Conservation (phyloP, 352 stramenopile species). For the Sclerospora graminicola region DNA sequence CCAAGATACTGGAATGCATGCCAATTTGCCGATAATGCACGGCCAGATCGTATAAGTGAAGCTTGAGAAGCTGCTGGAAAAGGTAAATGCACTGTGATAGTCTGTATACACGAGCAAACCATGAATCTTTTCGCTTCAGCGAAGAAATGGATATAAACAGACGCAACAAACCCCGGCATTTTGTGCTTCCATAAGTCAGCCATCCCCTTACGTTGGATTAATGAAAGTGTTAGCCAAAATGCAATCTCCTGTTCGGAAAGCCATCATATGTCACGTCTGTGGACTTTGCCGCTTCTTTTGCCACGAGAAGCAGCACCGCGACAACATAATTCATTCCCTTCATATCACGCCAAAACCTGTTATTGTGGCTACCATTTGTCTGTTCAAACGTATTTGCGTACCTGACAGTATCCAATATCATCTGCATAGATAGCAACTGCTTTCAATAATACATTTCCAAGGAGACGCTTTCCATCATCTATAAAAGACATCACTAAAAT, state of each 20-base stretch:
- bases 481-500: too few species aligned
- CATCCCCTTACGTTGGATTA: conserved; percentile 50
- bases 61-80: conserved; percentile 59
- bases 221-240: conserved; percentile 51
- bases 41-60: conserved; percentile 57
- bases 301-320: conserved; percentile 39
- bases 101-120: conserved; percentile 12
- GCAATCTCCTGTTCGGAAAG: conserved; percentile 33
- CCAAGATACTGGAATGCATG: conserved; percentile 72
- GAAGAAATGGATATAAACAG: too few species aligned
- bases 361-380: neutral
- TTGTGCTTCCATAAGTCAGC: conserved; percentile 59
- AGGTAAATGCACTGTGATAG: conserved; percentile 66
- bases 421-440: conserved; percentile 33
- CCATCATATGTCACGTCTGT: conserved; percentile 3
- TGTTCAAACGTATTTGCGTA: conserved; percentile 3
- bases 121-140: neutral
- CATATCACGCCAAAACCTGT: neutral
- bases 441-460: conserved; percentile 74
- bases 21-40: conserved; percentile 61
- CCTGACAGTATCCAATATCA: conserved; percentile 75
- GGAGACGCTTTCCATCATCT: conserved; percentile 43
- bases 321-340: conserved; percentile 85
- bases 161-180: conserved; percentile 51
- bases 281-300: conserved; percentile 16